Conservation (phyloP, 805 yeast species). For the Suhomyces tanzawaensis region DNA sequence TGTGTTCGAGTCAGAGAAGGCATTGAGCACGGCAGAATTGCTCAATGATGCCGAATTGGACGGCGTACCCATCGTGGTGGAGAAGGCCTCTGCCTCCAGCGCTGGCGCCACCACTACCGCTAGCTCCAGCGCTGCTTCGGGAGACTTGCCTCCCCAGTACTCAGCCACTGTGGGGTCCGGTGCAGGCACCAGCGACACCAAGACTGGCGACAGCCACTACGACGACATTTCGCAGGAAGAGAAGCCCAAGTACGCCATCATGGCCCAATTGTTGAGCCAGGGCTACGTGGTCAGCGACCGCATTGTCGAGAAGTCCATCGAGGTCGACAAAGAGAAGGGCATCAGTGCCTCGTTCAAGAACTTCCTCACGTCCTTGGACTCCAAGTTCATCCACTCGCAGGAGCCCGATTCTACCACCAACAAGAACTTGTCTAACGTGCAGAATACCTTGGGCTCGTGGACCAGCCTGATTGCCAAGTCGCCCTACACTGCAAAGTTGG, state of each 20-base stretch:
- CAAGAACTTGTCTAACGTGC: constrained; percentile 29
- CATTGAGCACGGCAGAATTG: constrained; percentile 67
- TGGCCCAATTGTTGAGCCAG: constrained; percentile 73
- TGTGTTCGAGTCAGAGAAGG: constrained; percentile 54
- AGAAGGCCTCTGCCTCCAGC: constrained; percentile 18
- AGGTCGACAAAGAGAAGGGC: constrained; percentile 65
- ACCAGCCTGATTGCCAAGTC: constrained; percentile 32
- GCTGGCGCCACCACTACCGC: too few relatives aligned
- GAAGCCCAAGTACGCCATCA: constrained; percentile 71
- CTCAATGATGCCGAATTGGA: constrained; percentile 74
- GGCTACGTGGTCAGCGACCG: constrained; percentile 69
- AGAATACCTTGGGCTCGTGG: constrained; percentile 32
- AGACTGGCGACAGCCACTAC: constrained; percentile 31
- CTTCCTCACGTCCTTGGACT: constrained; percentile 55
- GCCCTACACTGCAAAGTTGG: constrained; percentile 33
- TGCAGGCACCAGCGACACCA: constrained; percentile 15
- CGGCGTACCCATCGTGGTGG: constrained; percentile 52
- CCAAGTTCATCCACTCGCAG: constrained; percentile 55
- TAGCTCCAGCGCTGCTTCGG: not conserved
- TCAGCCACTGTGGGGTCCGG: constrained; percentile 8
- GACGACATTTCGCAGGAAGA: constrained; percentile 68
- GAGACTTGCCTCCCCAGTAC: constrained; percentile 18
- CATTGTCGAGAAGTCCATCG: constrained; percentile 57
- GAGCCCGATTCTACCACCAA: constrained; percentile 47
- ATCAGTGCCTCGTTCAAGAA: constrained; percentile 52